Evolutionary conservation across 1,284 basidiomycete genomes (phyloP), one percentile per base, ranked within the genome.

Genomic region (Coriolopsis trogii): DNA sequence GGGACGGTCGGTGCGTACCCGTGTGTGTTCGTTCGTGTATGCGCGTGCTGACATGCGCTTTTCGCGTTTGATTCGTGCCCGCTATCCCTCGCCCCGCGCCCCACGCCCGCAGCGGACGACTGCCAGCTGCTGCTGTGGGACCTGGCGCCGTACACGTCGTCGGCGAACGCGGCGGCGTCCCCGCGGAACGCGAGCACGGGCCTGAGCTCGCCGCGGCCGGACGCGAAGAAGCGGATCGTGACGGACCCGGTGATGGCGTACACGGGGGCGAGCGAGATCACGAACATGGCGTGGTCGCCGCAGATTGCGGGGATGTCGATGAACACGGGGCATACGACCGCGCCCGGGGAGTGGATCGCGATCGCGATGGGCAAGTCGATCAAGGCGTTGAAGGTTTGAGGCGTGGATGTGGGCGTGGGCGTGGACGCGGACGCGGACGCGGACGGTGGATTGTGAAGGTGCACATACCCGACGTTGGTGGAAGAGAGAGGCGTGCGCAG

Each of bases 71-170:
- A 4, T 25, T 24, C 2, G 10, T 41, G 28, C 40, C 30, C 6
- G 16, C 20, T n/a, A 12, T 4, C 24, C 24, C 7, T 7, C 6
- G 3, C 9, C 9, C 7, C 23, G 7, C 21, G 13, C 15, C 9
- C 25, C 3, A 5, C 5, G 3, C 6, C 6, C 47, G 37, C 68
- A 95, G 94, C 85, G 55, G 95, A 97, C 69, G 94, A 97, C 71
- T 90, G 89, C 58, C 94, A 96, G 70, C 76, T 96, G 9, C 75
- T 97, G 9, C 70, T 97, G 10, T 97, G 94, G 89, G 94, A 97
- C 68, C 78, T 96, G 18, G 75, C 83, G 38, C 74, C 76, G 36
- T 78, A 85, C 62, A 84, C 81, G 42, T 34, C 42, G 1, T 34
- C 42, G 1, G 82, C 84, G 56, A 46, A 63, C 7, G 73, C 77